Base-by-base conservation (phyloP, 2,329 filamentous ascomycete genomes). In the Elsinoe fawcettii region DNA sequence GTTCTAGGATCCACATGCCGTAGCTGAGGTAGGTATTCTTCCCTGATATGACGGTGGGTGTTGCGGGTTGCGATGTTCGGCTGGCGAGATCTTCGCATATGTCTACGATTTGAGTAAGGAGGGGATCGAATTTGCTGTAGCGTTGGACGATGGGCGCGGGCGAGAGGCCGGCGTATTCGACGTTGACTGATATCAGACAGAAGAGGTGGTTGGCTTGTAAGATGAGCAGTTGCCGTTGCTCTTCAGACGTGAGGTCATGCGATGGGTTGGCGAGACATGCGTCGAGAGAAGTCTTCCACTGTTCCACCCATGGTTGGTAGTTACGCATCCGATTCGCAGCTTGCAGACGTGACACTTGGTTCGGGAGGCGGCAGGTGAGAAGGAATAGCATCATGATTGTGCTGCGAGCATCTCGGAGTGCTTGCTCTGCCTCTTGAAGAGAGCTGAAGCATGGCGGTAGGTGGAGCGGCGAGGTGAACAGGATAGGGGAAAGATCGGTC, bases 151-250 rank as follows among this genome's bases (percentile, higher is more conserved):
- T 51, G 46, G 46, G 16, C 11, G 46, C 23, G 14, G 46, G 22
- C 14, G 46, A 51, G 25, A 51, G 46, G 46, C 46, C 46, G 14
- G 46, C 46, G 46, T 51, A 51, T 51, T 51, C 46, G 23, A 51
- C 25, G 30, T 51, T 51, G 46, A 36, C 46, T 23, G 46, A 51
- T 16, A 51, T 22, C 25, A 32, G 30, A 25, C 46, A 51, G 46
- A 51, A 51, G 27, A 51, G 23, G 18, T 36, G 46, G 25, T 51
- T 51, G 14, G 46, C 46, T 14, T 34, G 25, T 20, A 51, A 25
- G 23, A 51, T 36, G n/a, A 51, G 46, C 25, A 36, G 25, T 11
- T 51, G 46, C 11, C 25, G 46, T 9, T 18, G 25, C 16, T 51
- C 46, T 14, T 16, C 8, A 5, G 23, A 4, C 3, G 46, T 25